These are phyloP conservation scores for Trichoderma simmonsii DNA, from an alignment of 2,329 filamentous ascomycete species.

Conservation along the genomic window DNA sequence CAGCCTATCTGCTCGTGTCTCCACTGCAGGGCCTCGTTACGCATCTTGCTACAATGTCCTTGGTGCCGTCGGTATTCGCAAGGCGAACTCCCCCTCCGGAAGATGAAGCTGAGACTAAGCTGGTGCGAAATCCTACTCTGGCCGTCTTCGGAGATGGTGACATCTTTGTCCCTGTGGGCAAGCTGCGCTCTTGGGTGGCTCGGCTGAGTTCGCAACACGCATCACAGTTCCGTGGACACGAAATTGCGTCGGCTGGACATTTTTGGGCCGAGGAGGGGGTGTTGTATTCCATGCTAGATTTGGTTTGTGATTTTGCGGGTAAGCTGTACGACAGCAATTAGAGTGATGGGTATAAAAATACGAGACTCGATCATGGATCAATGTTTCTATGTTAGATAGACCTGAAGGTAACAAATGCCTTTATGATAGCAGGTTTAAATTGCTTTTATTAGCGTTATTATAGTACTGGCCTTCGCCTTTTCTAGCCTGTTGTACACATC, in stretches of 20 bases:
- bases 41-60: slow-evolving; percentile 60
- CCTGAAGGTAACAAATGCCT: background rate
- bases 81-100: slow-evolving; percentile 26
- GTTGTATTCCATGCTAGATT: slow-evolving; percentile 30
- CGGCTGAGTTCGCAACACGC: slow-evolving; percentile 44
- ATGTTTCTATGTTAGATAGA: background rate
- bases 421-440: background rate
- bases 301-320: slow-evolving; percentile 29
- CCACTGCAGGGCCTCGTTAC: slow-evolving; percentile 61
- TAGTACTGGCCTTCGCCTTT: background rate
- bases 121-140: slow-evolving; percentile 59
- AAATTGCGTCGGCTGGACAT: slow-evolving; percentile 55
- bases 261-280: slow-evolving; percentile 60
- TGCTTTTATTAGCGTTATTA: background rate
- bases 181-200: slow-evolving; percentile 63
- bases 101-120: slow-evolving; percentile 48
- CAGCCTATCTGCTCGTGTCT: slow-evolving; percentile 64
- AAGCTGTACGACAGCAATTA: slow-evolving; percentile 18
- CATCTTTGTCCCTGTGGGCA: slow-evolving; percentile 64
- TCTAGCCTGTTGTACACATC: background rate
- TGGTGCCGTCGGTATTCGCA: slow-evolving; percentile 36
- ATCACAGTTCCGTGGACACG: slow-evolving; percentile 46
- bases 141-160: slow-evolving; percentile 75
- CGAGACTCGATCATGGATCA: background rate
- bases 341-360: background rate